These are phyloP conservation scores for Cordyceps farinosa DNA, from an alignment of 2,329 filamentous ascomycete species.

Conservation along the genomic window DNA sequence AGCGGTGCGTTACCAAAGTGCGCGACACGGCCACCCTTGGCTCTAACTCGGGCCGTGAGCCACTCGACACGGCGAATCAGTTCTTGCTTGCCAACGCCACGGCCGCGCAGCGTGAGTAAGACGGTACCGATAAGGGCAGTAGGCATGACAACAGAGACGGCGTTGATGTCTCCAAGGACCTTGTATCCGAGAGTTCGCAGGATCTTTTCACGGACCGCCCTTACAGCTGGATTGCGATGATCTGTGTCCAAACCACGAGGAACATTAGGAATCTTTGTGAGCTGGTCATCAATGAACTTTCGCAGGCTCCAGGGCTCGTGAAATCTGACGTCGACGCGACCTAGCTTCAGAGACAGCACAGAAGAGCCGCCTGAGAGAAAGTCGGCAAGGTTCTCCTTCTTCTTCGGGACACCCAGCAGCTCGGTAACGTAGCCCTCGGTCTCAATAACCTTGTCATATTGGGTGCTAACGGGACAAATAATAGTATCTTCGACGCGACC, in stretches of 20 bases:
- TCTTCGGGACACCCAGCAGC: constrained; percentile 88
- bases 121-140: constrained; percentile 94
- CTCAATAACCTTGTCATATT: constrained; percentile 99
- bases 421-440: constrained; percentile 96
- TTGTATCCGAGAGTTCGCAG: constrained; percentile 86
- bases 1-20: constrained; percentile 84
- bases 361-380: constrained; percentile 84
- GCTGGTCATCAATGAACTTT: constrained; percentile 75
- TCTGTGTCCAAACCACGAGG: constrained; percentile 44
- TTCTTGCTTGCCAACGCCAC: constrained; percentile 85
- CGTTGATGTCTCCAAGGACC: constrained; percentile 90
- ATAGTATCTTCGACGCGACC: constrained; percentile 86
- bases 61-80: constrained; percentile 84
- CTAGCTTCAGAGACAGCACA: constrained; percentile 81
- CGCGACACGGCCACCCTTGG: constrained; percentile 86
- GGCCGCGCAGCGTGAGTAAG: constrained; percentile 81
- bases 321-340: constrained; percentile 91
- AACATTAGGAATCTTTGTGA: constrained; percentile 48
- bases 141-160: constrained; percentile 96
- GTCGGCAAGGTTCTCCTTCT: constrained; percentile 87
- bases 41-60: constrained; percentile 76
- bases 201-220: constrained; percentile 63
- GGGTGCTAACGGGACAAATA: constrained; percentile 92
- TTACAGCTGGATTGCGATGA: constrained; percentile 44
- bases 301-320: constrained; percentile 93